Base-by-base conservation (phyloP, 352 stramenopile species). In the Pythium graminicola region DNA sequence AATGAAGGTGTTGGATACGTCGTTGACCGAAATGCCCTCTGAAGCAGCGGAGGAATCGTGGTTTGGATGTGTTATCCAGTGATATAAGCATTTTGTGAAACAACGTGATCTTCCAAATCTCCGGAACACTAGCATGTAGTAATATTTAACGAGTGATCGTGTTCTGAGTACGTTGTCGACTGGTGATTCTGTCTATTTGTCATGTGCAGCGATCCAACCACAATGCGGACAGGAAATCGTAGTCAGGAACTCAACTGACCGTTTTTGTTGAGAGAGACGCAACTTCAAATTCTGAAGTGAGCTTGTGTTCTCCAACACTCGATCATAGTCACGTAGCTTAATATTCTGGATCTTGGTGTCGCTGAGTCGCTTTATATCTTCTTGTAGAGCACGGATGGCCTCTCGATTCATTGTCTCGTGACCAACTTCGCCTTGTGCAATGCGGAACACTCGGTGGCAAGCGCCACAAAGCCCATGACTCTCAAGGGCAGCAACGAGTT, bases 21-120 rank as follows among this genome's bases (percentile, higher is more conserved):
- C 70, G 29, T 50, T 70, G 47, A 59, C 53, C 13, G 67, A 67
- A 9, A 60, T 66, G 57, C 14, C 67, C 24, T 50, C 43, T 0
- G 67, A 69, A 2, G 60, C 64, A 16, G 58, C 49, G 1, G 57
- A 72, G 13, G 79, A 85, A 36, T 71, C 76, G 10, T 87, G 76
- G 74, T 74, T 89, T 31, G 70, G 63, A 39, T 89, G 79, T 54
- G 58, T 64, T 9, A 65, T 89, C 42, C 79, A 85, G 74, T 89
- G 69, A 64, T 51, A 22, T 42, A 29, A 57, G 17, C 11, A 13
- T 16, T 22, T 29, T 40, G 35, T 19, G 17, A 38, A 32, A 4
- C 23, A 31, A 38, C n/a, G 11, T 31, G 23, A 8, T 31, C 9
- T n/a, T n/a, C n/a, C n/a, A n/a, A n/a, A n/a, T n/a, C n/a, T n/a